A percentile compares a stretch with the other conserved stretches of the same genome.
phyloP scores from a whole-genome alignment of 106 monocot genomes.

The Chionographis japonica region DNA sequence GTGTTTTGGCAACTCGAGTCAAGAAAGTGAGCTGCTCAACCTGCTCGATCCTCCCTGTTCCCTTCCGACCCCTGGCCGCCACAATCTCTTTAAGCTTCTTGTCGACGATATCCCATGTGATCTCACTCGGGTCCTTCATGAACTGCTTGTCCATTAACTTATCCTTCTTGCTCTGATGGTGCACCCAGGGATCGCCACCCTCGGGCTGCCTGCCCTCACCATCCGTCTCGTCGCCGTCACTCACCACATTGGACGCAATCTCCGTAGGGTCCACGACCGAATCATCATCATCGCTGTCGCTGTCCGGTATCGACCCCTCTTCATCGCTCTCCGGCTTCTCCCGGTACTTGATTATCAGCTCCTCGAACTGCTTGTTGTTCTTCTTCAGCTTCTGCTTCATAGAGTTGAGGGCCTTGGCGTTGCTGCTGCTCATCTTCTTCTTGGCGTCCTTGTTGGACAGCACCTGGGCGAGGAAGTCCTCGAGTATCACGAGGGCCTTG shows the following conservation, averaged over 20 bases:
- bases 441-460: constrained; percentile 88
- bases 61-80: constrained; percentile 82
- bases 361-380: constrained; percentile 90
- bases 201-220: constrained; percentile 14
- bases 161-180: constrained; percentile 52
- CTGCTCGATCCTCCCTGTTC: constrained; percentile 81
- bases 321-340: constrained; percentile 68
- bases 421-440: constrained; percentile 97
- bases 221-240: constrained; percentile 34
- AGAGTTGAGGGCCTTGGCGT: constrained; percentile 85
- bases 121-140: constrained; percentile 82
- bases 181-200: constrained; percentile 36
- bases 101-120: constrained; percentile 86
- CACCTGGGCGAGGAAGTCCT: constrained; percentile 74
- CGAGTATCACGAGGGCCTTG: constrained; percentile 83
- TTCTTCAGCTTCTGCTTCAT: constrained; percentile 99
- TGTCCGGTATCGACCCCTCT: constrained; percentile 6
- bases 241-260: constrained; percentile 28
- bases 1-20: constrained; percentile 87
- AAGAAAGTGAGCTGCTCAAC: constrained; percentile 91
- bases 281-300: constrained; percentile 34
- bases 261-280: constrained; percentile 31
- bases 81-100: constrained; percentile 93
- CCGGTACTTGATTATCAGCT: constrained; percentile 48
- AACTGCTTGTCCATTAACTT: constrained; percentile 73